phyloP scores from a whole-genome alignment of 202 grass and related monocot species.

The Setaria viridis region DNA sequence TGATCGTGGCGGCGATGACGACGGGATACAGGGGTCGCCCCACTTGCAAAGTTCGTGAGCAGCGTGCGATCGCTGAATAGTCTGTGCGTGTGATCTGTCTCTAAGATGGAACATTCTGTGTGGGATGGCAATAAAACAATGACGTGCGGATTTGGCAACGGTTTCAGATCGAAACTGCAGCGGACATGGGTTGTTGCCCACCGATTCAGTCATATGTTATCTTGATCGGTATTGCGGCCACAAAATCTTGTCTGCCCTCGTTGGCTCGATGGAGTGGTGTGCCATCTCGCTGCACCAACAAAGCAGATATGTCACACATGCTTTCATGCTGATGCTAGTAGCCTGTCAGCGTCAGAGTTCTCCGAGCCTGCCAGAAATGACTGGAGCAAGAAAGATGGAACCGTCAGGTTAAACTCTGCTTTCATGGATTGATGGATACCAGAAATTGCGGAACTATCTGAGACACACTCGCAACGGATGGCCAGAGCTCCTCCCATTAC shows the following conservation, averaged over 20 bases:
- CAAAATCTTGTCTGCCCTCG: not conserved
- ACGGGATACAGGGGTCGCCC: not conserved
- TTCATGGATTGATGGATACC: not conserved
- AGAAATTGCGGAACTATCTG: not conserved
- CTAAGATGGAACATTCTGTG: not conserved
- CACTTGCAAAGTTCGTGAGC: not conserved
- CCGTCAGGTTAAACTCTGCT: not conserved
- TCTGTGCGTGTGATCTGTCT: not conserved
- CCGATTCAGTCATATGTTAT: not conserved
- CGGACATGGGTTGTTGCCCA: constrained; percentile 25
- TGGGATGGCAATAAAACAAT: not conserved
- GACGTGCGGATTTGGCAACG: not conserved
- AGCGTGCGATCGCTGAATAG: constrained; percentile 28
- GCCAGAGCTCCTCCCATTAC: not conserved
- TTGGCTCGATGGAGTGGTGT: not conserved
- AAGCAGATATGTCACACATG: not conserved
- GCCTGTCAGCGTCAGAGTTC: not conserved
- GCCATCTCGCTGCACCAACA: not conserved
- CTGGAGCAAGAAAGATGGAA: constrained; percentile 1
- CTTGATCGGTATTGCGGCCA: not conserved
- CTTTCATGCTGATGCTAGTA: not conserved
- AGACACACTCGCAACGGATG: not conserved
- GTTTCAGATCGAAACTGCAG: constrained; percentile 24
- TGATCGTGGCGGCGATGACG: constrained; percentile 29
- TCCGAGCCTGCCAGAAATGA: constrained; percentile 23